Evolutionary conservation across 1,139 yeast species (phyloP), one percentile per base, ranked within the genome.

Genomic region (Blastobotrys apis): DNA sequence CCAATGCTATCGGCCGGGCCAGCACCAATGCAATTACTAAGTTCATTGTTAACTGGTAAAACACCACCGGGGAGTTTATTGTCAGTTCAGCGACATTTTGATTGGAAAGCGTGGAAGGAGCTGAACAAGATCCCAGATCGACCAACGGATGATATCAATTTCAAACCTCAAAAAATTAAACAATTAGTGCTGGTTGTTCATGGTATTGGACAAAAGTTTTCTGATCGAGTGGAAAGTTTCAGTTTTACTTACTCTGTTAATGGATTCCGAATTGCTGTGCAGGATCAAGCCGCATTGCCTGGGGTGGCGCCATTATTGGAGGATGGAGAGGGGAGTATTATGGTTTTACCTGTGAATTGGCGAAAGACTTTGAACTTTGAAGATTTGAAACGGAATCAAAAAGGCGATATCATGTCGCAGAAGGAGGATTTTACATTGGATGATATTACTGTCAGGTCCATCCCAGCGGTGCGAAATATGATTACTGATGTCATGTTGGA

Each of bases 181-280:
- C 94, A 87, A 63, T 67, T 92, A 45, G 77, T 90, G 1, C 69
- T 92, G 15, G 92, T 95, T 53, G 75, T 90, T 37, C 98, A 92
- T 63, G 97, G 98, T 0, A 86, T 92, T 51, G 97, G 97, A 1
- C 98, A 92, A 62, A 79, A 83, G 33, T 70, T 92, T 48, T 94
- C 95, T 3, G 77, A 80, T 44, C 79, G 79, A 54, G 83, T 84
- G 54, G 88, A 88, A 51, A 79, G 85, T 30, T 80, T 88, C 39
- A 87, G 87, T 59, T 92, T 92, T 65, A 81, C 92, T 3, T 95
- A 88, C 62, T 87, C 92, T 22, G 78, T 88, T 44, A 87, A 84
- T 58, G 74, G 77, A 16, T 66, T 88, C 53, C 71, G 96, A 44
- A 76, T 62, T 3, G 42, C 55, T 23, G 56, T 66, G 34, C 55